These are phyloP conservation scores for Trichocomaceae sp. DNA, from an alignment of 2,329 filamentous ascomycete genomes.

Conservation along the genomic window DNA sequence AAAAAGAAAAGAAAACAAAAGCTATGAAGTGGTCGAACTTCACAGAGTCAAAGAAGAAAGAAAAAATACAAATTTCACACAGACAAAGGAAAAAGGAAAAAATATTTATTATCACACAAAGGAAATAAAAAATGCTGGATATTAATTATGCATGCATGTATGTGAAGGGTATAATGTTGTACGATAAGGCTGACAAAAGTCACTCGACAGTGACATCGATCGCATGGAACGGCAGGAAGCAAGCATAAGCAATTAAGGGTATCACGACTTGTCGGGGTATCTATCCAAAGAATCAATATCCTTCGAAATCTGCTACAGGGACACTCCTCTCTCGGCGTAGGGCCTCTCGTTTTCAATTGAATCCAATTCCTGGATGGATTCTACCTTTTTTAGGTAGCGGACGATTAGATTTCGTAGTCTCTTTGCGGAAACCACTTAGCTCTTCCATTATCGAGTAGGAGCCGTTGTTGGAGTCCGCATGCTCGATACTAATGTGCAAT, in stretches of 20 bases:
- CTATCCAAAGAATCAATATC: conserved; percentile 35
- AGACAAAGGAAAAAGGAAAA: conserved; percentile 14
- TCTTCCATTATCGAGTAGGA: background rate
- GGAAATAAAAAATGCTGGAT: conserved; percentile 23
- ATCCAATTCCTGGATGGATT: background rate
- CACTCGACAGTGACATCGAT: conserved; percentile 23
- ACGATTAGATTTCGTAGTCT: background rate
- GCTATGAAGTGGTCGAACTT: background rate
- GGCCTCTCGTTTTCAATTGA: background rate
- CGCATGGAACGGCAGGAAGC: conserved; percentile 28
- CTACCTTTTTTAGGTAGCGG: background rate
- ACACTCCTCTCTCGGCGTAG: background rate
- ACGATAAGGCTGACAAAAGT: conserved; percentile 20
- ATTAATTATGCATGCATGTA: conserved; percentile 28
- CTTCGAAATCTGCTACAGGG: conserved; percentile 17
- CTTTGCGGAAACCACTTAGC: background rate
- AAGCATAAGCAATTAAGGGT: conserved; percentile 30
- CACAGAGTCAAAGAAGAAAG: background rate
- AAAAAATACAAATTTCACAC: conserved; percentile 16
- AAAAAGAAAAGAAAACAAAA: conserved; percentile 1
- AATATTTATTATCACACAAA: conserved; percentile 28
- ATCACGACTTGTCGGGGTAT: conserved; percentile 26
- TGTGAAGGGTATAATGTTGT: conserved; percentile 22
- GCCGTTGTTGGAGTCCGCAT: background rate
- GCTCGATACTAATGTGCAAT: conserved; percentile 15